Percentiles rank a stretch among this genome's conserved stretches.
Evolutionary conservation across 1,284 basidiomycete genomes (phyloP).

Genomic region (Trichosporon sp.): DNA sequence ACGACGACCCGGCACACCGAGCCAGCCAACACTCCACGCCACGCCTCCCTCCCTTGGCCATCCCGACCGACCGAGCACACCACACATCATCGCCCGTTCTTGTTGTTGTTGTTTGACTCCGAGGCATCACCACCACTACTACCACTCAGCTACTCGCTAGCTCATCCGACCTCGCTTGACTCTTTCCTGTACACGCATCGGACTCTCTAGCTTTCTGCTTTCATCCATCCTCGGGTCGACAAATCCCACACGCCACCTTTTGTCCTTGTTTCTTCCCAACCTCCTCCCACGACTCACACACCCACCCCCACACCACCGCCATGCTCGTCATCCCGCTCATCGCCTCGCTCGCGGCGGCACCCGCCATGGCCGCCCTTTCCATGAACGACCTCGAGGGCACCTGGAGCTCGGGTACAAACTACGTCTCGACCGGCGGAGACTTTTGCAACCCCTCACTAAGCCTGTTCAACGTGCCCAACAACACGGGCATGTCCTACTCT

Average conservation of each 20-base stretch:
- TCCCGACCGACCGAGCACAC: no score
- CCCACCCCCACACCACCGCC: not conserved
- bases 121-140: no score
- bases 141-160: no score
- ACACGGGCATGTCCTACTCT: slow-evolving; percentile 76
- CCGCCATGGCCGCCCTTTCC: slow-evolving; percentile 14
- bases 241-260: not conserved
- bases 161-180: no score
- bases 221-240: no score
- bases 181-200: no score
- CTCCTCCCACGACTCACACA: not conserved
- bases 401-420: slow-evolving; percentile 72
- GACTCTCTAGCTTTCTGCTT: no score
- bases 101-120: no score
- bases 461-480: slow-evolving; percentile 72
- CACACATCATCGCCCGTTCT: no score
- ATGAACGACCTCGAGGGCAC: slow-evolving; percentile 59
- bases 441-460: slow-evolving; percentile 76
- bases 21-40: no score
- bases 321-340: slow-evolving; percentile 10
- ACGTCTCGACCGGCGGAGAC: slow-evolving; percentile 69
- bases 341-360: slow-evolving; percentile 7
- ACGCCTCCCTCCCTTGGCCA: no score
- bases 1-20: no score
- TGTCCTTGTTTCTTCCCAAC: not conserved